Conservation (phyloP, 768 basidiomycete species). For the Trichaptum fuscoviolaceum region DNA sequence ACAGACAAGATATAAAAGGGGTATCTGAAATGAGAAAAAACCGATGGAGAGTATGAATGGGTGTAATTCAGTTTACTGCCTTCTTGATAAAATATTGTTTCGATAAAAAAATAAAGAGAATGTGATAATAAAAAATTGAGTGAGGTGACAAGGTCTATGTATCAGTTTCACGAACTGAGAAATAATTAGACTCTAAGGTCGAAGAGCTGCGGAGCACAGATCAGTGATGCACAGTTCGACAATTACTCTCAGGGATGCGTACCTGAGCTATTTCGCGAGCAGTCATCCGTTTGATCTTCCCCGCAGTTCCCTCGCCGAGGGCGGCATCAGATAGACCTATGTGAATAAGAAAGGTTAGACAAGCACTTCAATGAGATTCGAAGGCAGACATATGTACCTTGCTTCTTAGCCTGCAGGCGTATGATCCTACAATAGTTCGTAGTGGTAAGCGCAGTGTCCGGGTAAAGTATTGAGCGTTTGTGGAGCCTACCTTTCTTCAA, state of each 20-base stretch:
- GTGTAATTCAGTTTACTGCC: no score
- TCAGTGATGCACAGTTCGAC: not conserved
- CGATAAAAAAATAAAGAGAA: no score
- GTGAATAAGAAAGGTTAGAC: not conserved
- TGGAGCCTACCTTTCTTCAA: conserved; percentile 64
- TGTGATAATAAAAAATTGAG: not conserved
- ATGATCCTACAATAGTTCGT: conserved; percentile 46
- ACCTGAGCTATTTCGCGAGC: conserved; percentile 67
- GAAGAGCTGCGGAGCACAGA: not conserved
- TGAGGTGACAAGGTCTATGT: not conserved
- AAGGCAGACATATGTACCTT: conserved; percentile 27
- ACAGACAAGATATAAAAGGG: not conserved
- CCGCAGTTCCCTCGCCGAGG: conserved; percentile 61
- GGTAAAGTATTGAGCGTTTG: not conserved
- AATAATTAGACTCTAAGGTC: not conserved
- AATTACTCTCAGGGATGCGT: conserved; percentile 17
- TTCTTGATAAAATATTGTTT: no score
- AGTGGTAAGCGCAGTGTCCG: not conserved
- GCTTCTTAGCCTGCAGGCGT: conserved; percentile 62
- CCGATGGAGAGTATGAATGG: not conserved
- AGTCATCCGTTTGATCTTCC: conserved; percentile 57
- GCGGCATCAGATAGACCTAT: conserved; percentile 62
- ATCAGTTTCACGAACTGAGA: not conserved
- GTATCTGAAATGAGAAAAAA: not conserved
- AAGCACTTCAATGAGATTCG: not conserved